Base-by-base conservation (phyloP, 345 rosid genomes). In the Eucalyptus fibrosa region DNA sequence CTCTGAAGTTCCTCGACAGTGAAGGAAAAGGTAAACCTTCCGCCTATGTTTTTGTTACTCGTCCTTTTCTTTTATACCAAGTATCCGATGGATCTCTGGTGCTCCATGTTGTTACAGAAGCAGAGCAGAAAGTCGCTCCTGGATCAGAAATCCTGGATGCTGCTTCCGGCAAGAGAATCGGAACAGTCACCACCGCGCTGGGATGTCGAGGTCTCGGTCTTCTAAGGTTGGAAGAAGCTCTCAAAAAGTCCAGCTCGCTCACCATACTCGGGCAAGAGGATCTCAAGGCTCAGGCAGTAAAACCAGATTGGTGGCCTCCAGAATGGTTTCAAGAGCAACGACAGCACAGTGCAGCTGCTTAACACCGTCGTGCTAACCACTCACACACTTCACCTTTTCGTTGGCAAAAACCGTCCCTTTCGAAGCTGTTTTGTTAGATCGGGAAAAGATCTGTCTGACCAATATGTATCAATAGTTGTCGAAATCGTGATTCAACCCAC, bases 271-370 rank as follows among this genome's bases (percentile, higher is more conserved):
- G 96, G 32, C 92, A 91, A 89, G 95, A 94, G 67, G 94, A 91
- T 30, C 92, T 98, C 86, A 95, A 93, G 89, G 96, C 95, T 8
- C 93, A 95, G 94, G 95, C 96, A 28, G 86, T 91, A 26, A 94
- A 92, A 90, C 99, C 99, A 18, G 90, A 91, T 85, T 97, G 98
- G 99, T 98, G 98, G 99, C 98, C 97, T 12, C 60, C 91, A 30
- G 94, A 95, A 89, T 97, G 99, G 99, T 93, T 92, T 89, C 94
- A 87, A 53, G 92, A 93, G 89, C 87, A 92, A 90, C 92, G 91
- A 82, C 92, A 91, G 53, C 91, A 90, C 59, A 90, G 88, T 87
- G 93, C 93, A 3, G 88, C 89, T 9, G 94, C 92, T 42, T 96
- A 94, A 60, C 17, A 37, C 83, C 7, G 89, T 42, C 14, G 87